Evolutionary conservation across 495 filamentous ascomycete species (phyloP), one percentile per base, ranked within the genome.

Genomic region (Penicillium simplicissimum): DNA sequence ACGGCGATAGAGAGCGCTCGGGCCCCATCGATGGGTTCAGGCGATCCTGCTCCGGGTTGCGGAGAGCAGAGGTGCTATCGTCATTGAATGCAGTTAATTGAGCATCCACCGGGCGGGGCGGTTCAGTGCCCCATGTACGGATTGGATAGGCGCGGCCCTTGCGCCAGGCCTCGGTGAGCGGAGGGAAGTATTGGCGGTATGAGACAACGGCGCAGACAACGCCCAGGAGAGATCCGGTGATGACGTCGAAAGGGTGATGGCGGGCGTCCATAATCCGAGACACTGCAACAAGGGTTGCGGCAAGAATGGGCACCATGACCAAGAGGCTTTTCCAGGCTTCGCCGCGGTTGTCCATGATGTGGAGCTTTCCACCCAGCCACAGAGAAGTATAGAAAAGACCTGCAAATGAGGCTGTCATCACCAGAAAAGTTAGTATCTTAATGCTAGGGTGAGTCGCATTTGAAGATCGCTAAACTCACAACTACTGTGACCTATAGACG

Each of bases 241-340:
- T 79, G 45, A 96, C 92, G 60, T 96, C 92, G 74, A 96, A 96
- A 13, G 88, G 90, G 74, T 96, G 91, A 65, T 96, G 92, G 9
- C 91, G 83, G 67, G 89, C 92, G 69, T 96, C 92, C 81, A 92
- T 85, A 52, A 85, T 85, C 25, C 84, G 81, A 35, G 76, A 77
- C 34, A 82, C 81, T 7, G 84, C 83, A 38, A 87, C 77, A 3
- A 85, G 75, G 10, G 81, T 79, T 9, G 84, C 84, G 15, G 67
- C 83, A 25, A 87, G 73, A 35, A 79, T 77, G 9, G 84, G 84
- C 4, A 90, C 72, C 60, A 92, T 78, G 58, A 90, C 84, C 35
- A 93, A 62, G 56, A 90, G 73, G 2, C 90, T 76, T 54, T 92
- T 89, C 78, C 91, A 93, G 5, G 87, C 86, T 57, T 90, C 87